Percentiles rank a stretch among this genome's conserved stretches.
phyloP scores from a whole-genome alignment of 768 basidiomycete species.

The Lentinula sp. region DNA sequence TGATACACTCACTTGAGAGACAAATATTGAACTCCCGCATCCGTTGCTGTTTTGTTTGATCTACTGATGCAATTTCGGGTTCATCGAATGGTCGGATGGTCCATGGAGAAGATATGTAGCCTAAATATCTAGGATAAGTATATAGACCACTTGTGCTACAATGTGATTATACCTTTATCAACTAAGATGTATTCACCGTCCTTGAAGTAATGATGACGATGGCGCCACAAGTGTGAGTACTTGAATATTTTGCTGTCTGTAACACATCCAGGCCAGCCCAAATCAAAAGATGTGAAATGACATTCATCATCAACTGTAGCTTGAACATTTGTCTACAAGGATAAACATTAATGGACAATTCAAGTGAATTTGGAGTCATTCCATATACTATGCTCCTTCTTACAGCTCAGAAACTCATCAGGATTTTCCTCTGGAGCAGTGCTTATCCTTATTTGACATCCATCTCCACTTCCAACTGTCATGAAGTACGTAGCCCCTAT shows the following conservation, averaged over 20 bases:
- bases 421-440: constrained; percentile 6
- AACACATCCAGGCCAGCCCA: constrained; percentile 18
- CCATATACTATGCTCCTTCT: background rate
- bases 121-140: constrained; percentile 4
- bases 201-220: constrained; percentile 13
- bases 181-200: constrained; percentile 17
- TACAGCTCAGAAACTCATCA: constrained; percentile 2
- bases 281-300: constrained; percentile 16
- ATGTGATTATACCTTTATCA: constrained; percentile 13
- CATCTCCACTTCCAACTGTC: constrained; percentile 12
- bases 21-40: constrained; percentile 14
- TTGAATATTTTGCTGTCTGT: constrained; percentile 14
- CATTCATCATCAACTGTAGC: constrained; percentile 14
- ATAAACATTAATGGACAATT: no score
- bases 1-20: constrained; percentile 14
- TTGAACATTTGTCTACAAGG: constrained; percentile 11
- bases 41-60: background rate
- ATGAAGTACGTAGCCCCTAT: no score
- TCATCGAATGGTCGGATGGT: constrained; percentile 19
- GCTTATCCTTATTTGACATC: constrained; percentile 4
- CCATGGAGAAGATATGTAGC: constrained; percentile 18
- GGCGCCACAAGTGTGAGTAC: constrained; percentile 14
- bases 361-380: no score
- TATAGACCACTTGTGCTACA: background rate
- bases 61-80: constrained; percentile 10